phyloP scores from a whole-genome alignment of 2,329 filamentous ascomycete species.

The Fusarium liriodendri region DNA sequence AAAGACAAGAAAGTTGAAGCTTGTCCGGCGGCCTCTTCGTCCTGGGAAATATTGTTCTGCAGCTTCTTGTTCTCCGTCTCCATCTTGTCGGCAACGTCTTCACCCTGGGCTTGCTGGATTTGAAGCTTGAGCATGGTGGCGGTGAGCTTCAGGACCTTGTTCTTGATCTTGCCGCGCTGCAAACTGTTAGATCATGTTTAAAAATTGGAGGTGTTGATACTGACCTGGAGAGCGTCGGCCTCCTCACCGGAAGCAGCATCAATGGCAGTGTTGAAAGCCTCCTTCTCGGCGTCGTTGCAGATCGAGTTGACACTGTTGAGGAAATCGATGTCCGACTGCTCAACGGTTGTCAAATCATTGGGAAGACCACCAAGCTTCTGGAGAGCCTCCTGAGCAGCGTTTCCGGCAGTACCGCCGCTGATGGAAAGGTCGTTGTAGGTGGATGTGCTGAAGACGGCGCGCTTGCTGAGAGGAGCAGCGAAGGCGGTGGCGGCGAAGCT shows the following conservation, averaged over 20 bases:
- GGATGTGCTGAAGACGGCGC: conserved; percentile 48
- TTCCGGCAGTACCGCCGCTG: conserved; percentile 58
- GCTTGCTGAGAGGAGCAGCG: conserved; percentile 45
- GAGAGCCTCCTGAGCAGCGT: conserved; percentile 56
- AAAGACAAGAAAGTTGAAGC: conserved; percentile 50
- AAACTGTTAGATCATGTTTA: background rate
- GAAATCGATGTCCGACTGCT: conserved; percentile 59
- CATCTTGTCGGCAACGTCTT: conserved; percentile 57
- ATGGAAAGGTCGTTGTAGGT: conserved; percentile 61
- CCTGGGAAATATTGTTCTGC: conserved; percentile 62
- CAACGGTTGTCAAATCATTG: conserved; percentile 57
- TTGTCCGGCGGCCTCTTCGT: conserved; percentile 60
- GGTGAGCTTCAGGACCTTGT: conserved; percentile 69
- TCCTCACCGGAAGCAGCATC: conserved; percentile 57
- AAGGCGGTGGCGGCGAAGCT: conserved; percentile 42
- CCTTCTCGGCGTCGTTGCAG: conserved; percentile 63
- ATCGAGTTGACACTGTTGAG: conserved; percentile 63
- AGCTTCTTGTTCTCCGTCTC: conserved; percentile 63
- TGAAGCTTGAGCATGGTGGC: conserved; percentile 63
- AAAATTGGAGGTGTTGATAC: background rate
- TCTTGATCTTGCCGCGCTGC: conserved; percentile 67
- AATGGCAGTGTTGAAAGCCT: conserved; percentile 66
- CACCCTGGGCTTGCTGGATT: conserved; percentile 63
- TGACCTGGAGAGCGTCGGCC: conserved; percentile 60
- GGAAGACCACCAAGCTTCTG: conserved; percentile 51